Base-by-base conservation (phyloP, 352 stramenopile genomes). In the Phytophthora agathidicida region DNA sequence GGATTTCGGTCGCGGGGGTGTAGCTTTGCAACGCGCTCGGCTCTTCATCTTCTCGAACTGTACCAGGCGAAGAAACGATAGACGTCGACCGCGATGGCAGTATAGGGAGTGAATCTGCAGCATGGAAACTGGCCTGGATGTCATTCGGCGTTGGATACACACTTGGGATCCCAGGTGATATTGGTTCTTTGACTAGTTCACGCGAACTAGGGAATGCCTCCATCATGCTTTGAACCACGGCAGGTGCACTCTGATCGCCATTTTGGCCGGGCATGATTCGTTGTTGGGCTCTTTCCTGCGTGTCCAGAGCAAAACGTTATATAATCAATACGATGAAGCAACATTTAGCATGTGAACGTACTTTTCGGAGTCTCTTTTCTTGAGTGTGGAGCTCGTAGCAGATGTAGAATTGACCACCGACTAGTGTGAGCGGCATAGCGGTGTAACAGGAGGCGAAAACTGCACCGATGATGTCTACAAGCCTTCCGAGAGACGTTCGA, bases 381-480 rank as follows among this genome's bases (percentile, higher is more conserved):
- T 65, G 56, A 1, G 79, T 50, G 37, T 77, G 60, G 2, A 72
- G 42, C 28, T 83, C 73, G 30, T 91, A 91, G 51, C 71, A 86
- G 7, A 75, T 48, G 66, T 87, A 86, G 53, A 88, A 88, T 36
- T 88, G 71, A 1, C 60, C 63, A 7, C 78, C 78, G 19, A 86
- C 74, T 1, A 88, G 52, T 13, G 78, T 81, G 7, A 88, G 71
- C 9, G 75, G 78, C 78, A 88, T 88, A 5, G 78, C 73, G 1
- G 71, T 83, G 65, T 86, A 88, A 32, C 64, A 81, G 0, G 73
- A 70, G n/a, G 64, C 80, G 60, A 86, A 71, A 11, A 91, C 68
- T 64, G 75, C 76, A 1, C 52, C 56, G 3, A 82, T 35, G 7
- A 87, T 79, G 28, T 83, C 72, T 20, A 80, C 60, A 6, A 88